A percentile compares a stretch with the other conserved stretches of the same genome.
phyloP scores from a whole-genome alignment of 140 eudicot species.

The Erigeron philadelphicus region DNA sequence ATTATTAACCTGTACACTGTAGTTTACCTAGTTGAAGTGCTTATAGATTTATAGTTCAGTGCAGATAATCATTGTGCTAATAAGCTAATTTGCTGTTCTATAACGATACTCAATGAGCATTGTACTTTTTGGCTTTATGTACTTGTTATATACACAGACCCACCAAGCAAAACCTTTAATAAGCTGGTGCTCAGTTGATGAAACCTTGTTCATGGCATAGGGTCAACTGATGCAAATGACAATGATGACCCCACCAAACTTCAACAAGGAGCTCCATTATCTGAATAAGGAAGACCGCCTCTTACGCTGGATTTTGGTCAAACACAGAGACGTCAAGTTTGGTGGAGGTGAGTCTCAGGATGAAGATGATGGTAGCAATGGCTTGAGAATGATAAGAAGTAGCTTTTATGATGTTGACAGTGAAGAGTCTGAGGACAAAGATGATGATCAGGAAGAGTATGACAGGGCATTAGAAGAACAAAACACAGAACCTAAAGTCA shows the following conservation, averaged over 20 bases:
- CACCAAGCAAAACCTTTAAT: too few species aligned
- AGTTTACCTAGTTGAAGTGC: too few species aligned
- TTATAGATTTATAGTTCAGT: too few species aligned
- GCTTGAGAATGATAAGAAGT: conserved; percentile 39
- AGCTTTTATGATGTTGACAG: conserved; percentile 30
- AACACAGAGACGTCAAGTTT: conserved; percentile 59
- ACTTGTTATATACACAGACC: too few species aligned
- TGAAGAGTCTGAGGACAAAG: conserved; percentile 26
- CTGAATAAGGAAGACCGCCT: conserved; percentile 87
- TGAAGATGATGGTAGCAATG: conserved; percentile 38
- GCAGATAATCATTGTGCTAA: too few species aligned
- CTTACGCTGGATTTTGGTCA: conserved; percentile 87
- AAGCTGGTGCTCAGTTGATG: not conserved
- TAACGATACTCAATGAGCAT: too few species aligned
- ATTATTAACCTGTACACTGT: too few species aligned
- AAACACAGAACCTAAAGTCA: conserved; percentile 15
- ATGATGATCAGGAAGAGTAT: conserved; percentile 28
- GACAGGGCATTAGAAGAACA: conserved; percentile 21
- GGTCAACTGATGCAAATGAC: conserved; percentile 92
- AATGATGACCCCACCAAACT: conserved; percentile 91
- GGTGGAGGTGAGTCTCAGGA: conserved; percentile 30
- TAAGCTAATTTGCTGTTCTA: too few species aligned
- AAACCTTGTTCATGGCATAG: conserved; percentile 32
- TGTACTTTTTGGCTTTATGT: too few species aligned
- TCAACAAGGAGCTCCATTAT: conserved; percentile 74